Percentiles rank a stretch among this genome's conserved stretches.
These are phyloP conservation scores for Diaporthe aspalathi DNA, from an alignment of 2,329 filamentous ascomycete species.

Conservation along the genomic window DNA sequence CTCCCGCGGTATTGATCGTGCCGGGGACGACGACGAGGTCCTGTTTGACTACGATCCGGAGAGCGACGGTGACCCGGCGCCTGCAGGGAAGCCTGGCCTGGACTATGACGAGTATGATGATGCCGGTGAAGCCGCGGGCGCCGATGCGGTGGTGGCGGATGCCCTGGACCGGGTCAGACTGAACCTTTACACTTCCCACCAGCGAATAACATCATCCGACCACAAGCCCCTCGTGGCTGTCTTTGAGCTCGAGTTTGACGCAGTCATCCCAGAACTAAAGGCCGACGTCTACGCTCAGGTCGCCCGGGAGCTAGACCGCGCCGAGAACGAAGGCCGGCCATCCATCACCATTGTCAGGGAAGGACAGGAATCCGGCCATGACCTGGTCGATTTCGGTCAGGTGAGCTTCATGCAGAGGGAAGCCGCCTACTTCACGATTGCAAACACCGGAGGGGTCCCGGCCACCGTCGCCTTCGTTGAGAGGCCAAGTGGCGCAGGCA, in stretches of 20 bases:
- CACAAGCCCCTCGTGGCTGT: slow-evolving; percentile 91
- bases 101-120: slow-evolving; percentile 72
- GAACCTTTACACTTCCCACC: slow-evolving; percentile 85
- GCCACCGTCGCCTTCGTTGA: slow-evolving; percentile 86
- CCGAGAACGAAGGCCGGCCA: slow-evolving; percentile 90
- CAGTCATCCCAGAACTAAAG: slow-evolving; percentile 86
- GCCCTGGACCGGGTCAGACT: slow-evolving; percentile 65
- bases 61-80: slow-evolving; percentile 68
- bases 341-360: slow-evolving; percentile 87
- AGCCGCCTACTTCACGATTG: slow-evolving; percentile 79
- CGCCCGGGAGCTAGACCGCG: slow-evolving; percentile 86
- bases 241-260: slow-evolving; percentile 87
- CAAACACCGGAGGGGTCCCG: slow-evolving; percentile 87
- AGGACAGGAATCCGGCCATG: slow-evolving; percentile 60
- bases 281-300: slow-evolving; percentile 87
- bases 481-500: slow-evolving; percentile 66
- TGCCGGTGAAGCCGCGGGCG: slow-evolving; percentile 55
- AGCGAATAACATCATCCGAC: slow-evolving; percentile 90
- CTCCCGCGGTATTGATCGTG: slow-evolving; percentile 78
- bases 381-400: slow-evolving; percentile 78
- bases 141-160: slow-evolving; percentile 68
- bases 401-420: slow-evolving; percentile 76
- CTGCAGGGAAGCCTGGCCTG: slow-evolving; percentile 55
- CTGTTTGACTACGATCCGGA: slow-evolving; percentile 93
- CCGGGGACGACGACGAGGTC: slow-evolving; percentile 81